Evolutionary conservation across 306 rosid species (phyloP), one percentile per base, ranked within the genome.

Genomic region (Alnus rubra): DNA sequence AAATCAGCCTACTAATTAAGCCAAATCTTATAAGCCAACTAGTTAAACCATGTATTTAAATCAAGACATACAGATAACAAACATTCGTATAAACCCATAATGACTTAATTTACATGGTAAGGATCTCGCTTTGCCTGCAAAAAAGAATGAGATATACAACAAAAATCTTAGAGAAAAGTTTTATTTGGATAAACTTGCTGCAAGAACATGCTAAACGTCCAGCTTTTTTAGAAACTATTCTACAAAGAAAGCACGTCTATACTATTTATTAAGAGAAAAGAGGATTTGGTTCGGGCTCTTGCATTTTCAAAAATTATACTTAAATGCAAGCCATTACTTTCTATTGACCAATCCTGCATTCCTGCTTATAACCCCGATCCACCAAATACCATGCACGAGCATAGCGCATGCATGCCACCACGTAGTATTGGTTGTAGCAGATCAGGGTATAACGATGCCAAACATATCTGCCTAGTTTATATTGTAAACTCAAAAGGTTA

Each of bases 111-210:
- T 23, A 23, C 28, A 23, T 23, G 98, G 70, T 92, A 91, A 15
- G 98, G 98, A 88, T 95, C 98, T 81, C 96, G 87, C 84, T 95
- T 95, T 81, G 98, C 98, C 98, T 92, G 86, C 81, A 85, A 74
- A 79, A 77, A 64, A 69, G 80, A 59, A 80, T 9, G 65, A 13
- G 47, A 30, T 45, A 49, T 63, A 51, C 58, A 64, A 50, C 4
- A 60, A 72, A 54, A 72, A 59, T 58, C 74, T 72, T 35, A 44
- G 45, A 13, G 1, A 64, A 33, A 42, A 67, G 49, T 28, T 67
- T 31, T 39, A 31, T 39, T 67, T 67, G 30, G 2, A 23, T 30
- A 30, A 60, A 31, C 68, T 15, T 18, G 19, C 7, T 4, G 56
- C 19, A 52, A 52, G 19, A 52, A 4, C 56, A 52, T 52, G 3